Percentiles rank a stretch among this genome's conserved stretches.
Conservation (phyloP, 371 early-diverging fungal genomes). For the Caulochytrium protostelioides region DNA sequence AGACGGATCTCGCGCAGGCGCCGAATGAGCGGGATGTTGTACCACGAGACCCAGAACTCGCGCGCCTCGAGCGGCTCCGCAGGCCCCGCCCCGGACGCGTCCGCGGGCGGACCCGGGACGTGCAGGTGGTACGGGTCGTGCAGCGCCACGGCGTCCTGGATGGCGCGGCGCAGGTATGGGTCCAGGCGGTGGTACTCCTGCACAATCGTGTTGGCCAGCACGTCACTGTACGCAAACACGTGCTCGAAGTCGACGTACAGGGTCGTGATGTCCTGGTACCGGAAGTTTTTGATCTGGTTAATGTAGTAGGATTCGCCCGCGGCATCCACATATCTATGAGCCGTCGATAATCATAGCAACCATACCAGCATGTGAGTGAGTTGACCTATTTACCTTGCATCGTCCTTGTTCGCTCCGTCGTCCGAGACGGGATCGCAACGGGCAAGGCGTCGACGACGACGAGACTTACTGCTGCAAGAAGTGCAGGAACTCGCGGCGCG, state of each 20-base stretch:
- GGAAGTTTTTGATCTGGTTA: conserved; percentile 13
- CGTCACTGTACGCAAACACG: conserved; percentile 33
- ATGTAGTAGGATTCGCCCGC: conserved; percentile 5
- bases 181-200: conserved; percentile 63
- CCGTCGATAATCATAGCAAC: background rate
- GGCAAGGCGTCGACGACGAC: background rate
- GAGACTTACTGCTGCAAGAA: conserved; percentile 1
- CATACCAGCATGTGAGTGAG: background rate
- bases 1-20: conserved; percentile 71
- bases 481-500: conserved; percentile 1
- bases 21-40: conserved; percentile 26
- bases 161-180: conserved; percentile 61
- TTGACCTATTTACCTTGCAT: background rate
- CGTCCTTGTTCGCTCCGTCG: conserved; percentile 21
- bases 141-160: conserved; percentile 47
- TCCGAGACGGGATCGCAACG: conserved; percentile 1
- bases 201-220: conserved; percentile 40
- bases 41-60: conserved; percentile 56
- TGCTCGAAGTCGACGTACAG: conserved; percentile 58
- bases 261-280: conserved; percentile 17
- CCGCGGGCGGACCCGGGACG: conserved; percentile 1
- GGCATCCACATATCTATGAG: background rate
- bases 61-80: conserved; percentile 9
- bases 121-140: conserved; percentile 41
- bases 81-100: background rate